Evolutionary conservation across 495 filamentous ascomycete species (phyloP), one percentile per base, ranked within the genome.

Genomic region (Parmelia sp.): DNA sequence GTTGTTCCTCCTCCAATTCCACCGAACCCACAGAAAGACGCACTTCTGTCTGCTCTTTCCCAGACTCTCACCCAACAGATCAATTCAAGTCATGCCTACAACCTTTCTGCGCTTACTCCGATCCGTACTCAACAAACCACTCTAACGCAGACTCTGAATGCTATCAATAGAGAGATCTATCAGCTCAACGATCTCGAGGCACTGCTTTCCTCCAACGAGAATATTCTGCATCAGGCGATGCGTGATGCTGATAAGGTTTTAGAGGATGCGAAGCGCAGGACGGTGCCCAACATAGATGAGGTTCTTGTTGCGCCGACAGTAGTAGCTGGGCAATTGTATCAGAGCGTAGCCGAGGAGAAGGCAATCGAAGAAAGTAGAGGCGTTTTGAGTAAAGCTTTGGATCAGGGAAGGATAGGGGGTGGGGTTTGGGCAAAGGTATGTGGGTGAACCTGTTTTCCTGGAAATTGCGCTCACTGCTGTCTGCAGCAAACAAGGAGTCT

Each of bases 1-100:
- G 73, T 83, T 51, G 80, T 86, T 36, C 85, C 90, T 0, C 93
- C 93, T 0, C 93, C 92, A 15, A 90, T 96, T 59, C 94, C 94
- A 1, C 93, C 91, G 2, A 98, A 98, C 73, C 94, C 94, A 10
- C 91, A 98, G 76, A 98, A 97, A 72, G 92, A 97, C 73, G 86
- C 86, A 40, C 84, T 98, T 31, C 82, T 96, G 14, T 83, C 86
- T 51, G 87, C 90, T 21, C 82, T 98, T 31, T 90, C 89, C 57
- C 78, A 78, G 33, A 83, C 86, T 2, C 76, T 98, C 15, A 75
- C 84, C 65, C 74, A 83, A 47, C 87, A 87, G 61, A 83, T 93
- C 3, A 83, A 83, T 31, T 77, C 78, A 56, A 84, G 85, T 42
- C 80, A 86, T 45, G 68, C 76, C 12, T 86, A 91, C 63, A 90